Conservation (phyloP, 805 yeast genomes). For the Teunomyces pallodes region DNA sequence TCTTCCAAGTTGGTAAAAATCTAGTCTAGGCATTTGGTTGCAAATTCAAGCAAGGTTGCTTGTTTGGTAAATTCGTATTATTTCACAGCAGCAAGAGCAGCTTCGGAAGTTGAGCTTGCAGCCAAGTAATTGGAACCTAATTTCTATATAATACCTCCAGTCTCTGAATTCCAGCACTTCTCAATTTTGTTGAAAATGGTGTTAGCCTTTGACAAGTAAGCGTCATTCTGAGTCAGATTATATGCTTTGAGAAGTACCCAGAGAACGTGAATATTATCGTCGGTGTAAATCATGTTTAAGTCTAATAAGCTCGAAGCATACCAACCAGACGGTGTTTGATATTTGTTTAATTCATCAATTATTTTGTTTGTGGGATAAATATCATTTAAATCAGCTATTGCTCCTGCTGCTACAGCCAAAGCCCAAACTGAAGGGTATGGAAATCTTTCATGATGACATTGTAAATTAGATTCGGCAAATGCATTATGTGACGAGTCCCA, state of each 20-base stretch:
- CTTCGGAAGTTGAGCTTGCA: conserved; percentile 13
- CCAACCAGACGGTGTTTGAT: conserved; percentile 10
- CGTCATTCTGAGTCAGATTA: conserved; percentile 5
- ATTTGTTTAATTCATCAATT: conserved; percentile 6
- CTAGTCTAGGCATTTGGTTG: conserved; percentile 11
- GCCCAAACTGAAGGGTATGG: conserved; percentile 12
- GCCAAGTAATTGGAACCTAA: conserved; percentile 11
- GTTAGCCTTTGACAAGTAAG: conserved; percentile 7
- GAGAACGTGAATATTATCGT: conserved; percentile 14
- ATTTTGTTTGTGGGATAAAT: conserved; percentile 2
- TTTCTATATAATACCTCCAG: conserved; percentile 13
- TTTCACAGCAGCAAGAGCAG: conserved; percentile 13
- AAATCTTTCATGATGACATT: conserved; percentile 5
- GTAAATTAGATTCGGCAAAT: conserved; percentile 6
- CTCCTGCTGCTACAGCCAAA: conserved; percentile 13
- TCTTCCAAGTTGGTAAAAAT: conserved; percentile 11
- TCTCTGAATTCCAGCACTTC: conserved; percentile 6
- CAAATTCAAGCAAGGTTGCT: conserved; percentile 6
- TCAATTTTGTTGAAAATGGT: conserved; percentile 7
- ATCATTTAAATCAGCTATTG: conserved; percentile 8
- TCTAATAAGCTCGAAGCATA: conserved; percentile 10
- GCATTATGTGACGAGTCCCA: conserved; percentile 14
- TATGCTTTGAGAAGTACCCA: conserved; percentile 13
- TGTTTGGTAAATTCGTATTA: conserved; percentile 8
- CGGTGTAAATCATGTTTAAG: conserved; percentile 12